These are phyloP conservation scores for Knufia fluminis DNA, from an alignment of 2,329 filamentous ascomycete genomes.

Conservation along the genomic window DNA sequence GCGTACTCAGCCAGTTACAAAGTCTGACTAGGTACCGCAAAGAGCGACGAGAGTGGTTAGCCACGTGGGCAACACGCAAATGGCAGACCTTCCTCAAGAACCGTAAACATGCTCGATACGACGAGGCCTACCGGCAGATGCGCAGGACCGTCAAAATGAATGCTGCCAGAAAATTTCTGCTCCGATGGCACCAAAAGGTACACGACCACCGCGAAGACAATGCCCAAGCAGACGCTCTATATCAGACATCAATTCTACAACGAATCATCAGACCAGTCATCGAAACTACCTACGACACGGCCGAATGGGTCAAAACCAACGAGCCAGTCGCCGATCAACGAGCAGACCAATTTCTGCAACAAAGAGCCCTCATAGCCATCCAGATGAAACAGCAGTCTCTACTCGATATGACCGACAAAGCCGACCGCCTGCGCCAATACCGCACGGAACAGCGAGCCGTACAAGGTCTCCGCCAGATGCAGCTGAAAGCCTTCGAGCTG, in stretches of 20 bases:
- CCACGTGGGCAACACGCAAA: not conserved
- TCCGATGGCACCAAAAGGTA: slow-evolving; percentile 2
- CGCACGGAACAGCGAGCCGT: slow-evolving; percentile 5
- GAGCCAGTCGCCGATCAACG: not conserved
- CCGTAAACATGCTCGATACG: slow-evolving; percentile 8
- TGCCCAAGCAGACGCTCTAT: slow-evolving; percentile 1
- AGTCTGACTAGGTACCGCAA: not conserved
- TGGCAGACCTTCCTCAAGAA: slow-evolving; percentile 5
- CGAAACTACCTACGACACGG: slow-evolving; percentile 2
- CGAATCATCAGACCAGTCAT: slow-evolving; percentile 1
- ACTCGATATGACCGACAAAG: slow-evolving; percentile 1
- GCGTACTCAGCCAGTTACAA: not conserved
- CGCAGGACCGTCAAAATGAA: slow-evolving; percentile 9
- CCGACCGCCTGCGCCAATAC: slow-evolving; percentile 6
- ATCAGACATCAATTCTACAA: slow-evolving; percentile 2
- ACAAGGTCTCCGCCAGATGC: slow-evolving; percentile 7
- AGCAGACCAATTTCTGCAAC: slow-evolving; percentile 1
- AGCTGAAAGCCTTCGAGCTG: slow-evolving; percentile 7
- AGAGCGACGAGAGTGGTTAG: slow-evolving; percentile 2
- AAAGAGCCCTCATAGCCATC: slow-evolving; percentile 1
- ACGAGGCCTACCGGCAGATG: slow-evolving; percentile 9
- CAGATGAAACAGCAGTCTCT: slow-evolving; percentile 8
- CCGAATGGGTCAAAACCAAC: not conserved
- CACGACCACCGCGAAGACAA: not conserved
- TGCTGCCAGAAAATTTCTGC: not conserved